These are phyloP conservation scores for Wallacemonas sp. DNA, from an alignment of 208 protist genomes.

Conservation along the genomic window DNA sequence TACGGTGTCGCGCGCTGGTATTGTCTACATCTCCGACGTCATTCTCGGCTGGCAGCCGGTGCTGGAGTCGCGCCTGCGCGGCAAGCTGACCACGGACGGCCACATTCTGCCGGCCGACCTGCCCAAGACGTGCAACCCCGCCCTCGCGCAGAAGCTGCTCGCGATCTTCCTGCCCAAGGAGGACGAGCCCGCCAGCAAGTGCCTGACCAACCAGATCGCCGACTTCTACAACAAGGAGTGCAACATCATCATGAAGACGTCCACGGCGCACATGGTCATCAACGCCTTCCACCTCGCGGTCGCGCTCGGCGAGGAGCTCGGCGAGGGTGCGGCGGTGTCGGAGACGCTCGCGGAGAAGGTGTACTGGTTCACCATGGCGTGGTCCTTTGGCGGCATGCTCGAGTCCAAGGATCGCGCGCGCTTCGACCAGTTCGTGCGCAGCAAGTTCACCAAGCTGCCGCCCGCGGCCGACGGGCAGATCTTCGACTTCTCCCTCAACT, in stretches of 20 bases:
- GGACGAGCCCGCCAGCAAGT: conserved; percentile 39
- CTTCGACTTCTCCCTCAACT: conserved; percentile 96
- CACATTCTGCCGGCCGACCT: conserved; percentile 84
- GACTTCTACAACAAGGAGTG: conserved; percentile 92
- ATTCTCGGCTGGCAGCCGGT: conserved; percentile 95
- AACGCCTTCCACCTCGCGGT: conserved; percentile 93
- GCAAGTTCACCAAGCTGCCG: conserved; percentile 71
- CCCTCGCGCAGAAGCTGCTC: conserved; percentile 84
- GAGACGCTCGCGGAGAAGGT: conserved; percentile 90
- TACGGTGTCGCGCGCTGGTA: conserved; percentile 98
- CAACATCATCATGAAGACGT: conserved; percentile 84
- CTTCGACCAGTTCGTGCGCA: conserved; percentile 93
- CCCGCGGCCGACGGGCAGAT: conserved; percentile 74
- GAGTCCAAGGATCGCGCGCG: conserved; percentile 92
- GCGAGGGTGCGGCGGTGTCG: conserved; percentile 74
- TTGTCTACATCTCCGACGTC: conserved; percentile 97
- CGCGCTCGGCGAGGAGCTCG: conserved; percentile 82
- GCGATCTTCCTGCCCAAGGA: conserved; percentile 72
- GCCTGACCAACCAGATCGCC: conserved; percentile 66
- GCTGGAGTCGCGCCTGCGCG: conserved; percentile 77
- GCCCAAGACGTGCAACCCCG: conserved; percentile 66
- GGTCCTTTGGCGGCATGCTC: conserved; percentile 95
- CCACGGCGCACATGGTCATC: conserved; percentile 84
- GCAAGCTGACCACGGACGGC: conserved; percentile 67
- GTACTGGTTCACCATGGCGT: conserved; percentile 94